Conservation (phyloP, 1,139 yeast species). For the Hemisphaericaspora xylanilytica region DNA sequence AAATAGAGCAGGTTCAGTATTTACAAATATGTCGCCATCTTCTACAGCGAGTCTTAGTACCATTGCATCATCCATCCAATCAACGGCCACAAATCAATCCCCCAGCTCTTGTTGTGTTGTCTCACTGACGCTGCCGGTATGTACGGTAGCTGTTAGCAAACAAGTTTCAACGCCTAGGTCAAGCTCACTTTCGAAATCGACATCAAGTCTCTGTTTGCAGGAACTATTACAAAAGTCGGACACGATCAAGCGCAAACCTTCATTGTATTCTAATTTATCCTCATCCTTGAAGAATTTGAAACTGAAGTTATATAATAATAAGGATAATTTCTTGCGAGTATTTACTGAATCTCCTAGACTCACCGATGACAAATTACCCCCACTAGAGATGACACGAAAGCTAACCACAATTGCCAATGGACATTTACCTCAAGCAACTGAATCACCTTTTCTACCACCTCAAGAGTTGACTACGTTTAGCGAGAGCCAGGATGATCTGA, state of each 20-base stretch:
- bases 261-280: constrained; percentile 18
- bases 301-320: constrained; percentile 9
- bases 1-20: constrained; percentile 1
- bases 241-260: constrained; percentile 3
- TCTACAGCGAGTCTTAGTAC: neutral
- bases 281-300: constrained; percentile 15
- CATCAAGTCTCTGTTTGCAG: constrained; percentile 10
- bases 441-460: constrained; percentile 3
- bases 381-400: neutral
- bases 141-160: constrained; percentile 4
- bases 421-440: neutral
- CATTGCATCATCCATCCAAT: neutral
- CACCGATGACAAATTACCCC: constrained; percentile 25
- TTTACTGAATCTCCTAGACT: constrained; percentile 20
- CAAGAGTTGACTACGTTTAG: constrained; percentile 12
- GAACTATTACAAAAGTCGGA: constrained; percentile 7
- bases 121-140: constrained; percentile 5
- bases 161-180: neutral
- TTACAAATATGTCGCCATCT: constrained; percentile 2
- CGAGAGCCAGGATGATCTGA: constrained; percentile 3
- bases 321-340: constrained; percentile 7
- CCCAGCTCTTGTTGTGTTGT: neutral
- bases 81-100: constrained; percentile 3
- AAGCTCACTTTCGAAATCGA: constrained; percentile 1
- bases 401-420: neutral